Evolutionary conservation across 441 rosid species (phyloP), one percentile per base, ranked within the genome.

Genomic region (California macrophylla): DNA sequence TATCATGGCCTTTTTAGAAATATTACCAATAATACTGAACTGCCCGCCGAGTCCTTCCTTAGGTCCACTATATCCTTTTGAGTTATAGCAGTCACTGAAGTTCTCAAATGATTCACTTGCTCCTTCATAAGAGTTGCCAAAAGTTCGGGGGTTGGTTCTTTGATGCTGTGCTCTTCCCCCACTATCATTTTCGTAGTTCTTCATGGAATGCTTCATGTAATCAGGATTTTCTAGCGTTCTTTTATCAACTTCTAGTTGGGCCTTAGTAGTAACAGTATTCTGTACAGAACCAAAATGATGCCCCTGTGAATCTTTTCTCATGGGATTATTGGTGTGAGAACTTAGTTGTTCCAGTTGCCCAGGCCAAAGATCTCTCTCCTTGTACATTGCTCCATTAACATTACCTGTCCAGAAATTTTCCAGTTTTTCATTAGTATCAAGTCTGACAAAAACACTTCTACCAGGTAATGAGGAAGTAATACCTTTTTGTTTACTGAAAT

Each of bases 21-120:
- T 50, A 71, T 72, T 74, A 71, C 72, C 76, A 63, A 68, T 32
- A 65, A 75, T 63, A 66, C 79, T 79, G 15, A 69, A 72, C 69
- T 69, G 84, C 47, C 66, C 77, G 40, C 42, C 42, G 45, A 71
- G 71, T 67, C 78, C 80, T 73, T 76, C 77, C 32, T 73, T 78
- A 3, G 32, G 69, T 25, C 75, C 67, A 56, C 66, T 25, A 62
- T 74, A 66, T 67, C 68, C 74, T 68, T 71, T 66, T 52, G 77
- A 75, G 74, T 72, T 70, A 42, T 42, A 67, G 34, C 60, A 21
- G 58, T 61, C 79, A 71, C n/a, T 38, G 24, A 73, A 67, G 36
- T 66, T 65, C 73, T 74, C 66, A 38, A 58, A 72, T 23, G 45
- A 10, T 63, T 80, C 75, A 70, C 65, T 66, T 62, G 16, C 72